phyloP scores from a whole-genome alignment of 148 eudicot genomes.

The Rhododendron griersonianum region DNA sequence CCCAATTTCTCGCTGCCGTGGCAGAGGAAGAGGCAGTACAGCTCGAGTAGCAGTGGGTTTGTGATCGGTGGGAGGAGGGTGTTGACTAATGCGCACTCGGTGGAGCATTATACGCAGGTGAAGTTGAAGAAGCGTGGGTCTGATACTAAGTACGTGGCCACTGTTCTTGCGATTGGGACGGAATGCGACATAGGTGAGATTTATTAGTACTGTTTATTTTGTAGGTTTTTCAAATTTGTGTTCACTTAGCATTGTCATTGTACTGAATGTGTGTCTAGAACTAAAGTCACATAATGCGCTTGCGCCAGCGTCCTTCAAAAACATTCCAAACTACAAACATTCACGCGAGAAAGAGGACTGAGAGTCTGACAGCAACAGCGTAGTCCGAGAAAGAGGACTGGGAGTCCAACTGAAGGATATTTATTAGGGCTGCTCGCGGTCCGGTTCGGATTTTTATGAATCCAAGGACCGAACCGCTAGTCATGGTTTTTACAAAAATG shows the following conservation, averaged over 20 bases:
- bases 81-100: slow-evolving; percentile 87
- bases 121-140: slow-evolving; percentile 85
- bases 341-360: neutral
- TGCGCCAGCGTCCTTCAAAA: neutral
- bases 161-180: slow-evolving; percentile 78
- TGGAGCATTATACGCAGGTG: slow-evolving; percentile 81
- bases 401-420: neutral
- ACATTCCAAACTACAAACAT: neutral
- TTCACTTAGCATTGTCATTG: neutral
- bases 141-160: slow-evolving; percentile 77
- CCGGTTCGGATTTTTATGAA: no score
- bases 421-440: no score
- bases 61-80: slow-evolving; percentile 69
- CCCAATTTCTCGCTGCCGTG: slow-evolving; percentile 92
- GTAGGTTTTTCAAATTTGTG: neutral
- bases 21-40: slow-evolving; percentile 83
- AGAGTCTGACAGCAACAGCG: no score
- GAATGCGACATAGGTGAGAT: slow-evolving; percentile 83
- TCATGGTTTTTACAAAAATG: no score
- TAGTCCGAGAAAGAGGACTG: no score
- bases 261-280: neutral
- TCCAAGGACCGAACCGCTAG: no score
- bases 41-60: slow-evolving; percentile 88
- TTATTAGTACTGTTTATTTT: neutral
- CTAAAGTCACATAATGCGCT: neutral